Conservation (phyloP, 1,284 basidiomycete genomes). For the Ustilago curta region DNA sequence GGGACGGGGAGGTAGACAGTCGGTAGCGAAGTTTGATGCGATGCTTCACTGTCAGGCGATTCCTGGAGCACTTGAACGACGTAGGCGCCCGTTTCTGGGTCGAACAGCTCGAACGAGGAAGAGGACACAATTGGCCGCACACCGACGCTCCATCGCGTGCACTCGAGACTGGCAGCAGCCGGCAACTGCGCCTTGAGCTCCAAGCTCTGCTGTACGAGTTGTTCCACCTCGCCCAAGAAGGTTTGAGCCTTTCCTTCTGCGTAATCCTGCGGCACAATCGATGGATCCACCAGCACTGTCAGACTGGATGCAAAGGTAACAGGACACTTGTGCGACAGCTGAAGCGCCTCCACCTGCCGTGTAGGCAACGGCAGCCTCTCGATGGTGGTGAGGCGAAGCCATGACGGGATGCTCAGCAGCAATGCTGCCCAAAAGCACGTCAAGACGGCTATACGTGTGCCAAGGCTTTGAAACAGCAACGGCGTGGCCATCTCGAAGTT, state of each 20-base stretch:
- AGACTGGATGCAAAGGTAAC: slow-evolving; percentile 29
- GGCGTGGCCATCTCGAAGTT: slow-evolving; percentile 14
- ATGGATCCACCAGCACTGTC: slow-evolving; percentile 12
- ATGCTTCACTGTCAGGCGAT: background rate
- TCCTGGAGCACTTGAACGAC: slow-evolving; percentile 13
- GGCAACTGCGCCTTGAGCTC: slow-evolving; percentile 21
- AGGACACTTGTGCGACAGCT: slow-evolving; percentile 31
- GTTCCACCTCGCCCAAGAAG: slow-evolving; percentile 24
- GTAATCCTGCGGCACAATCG: slow-evolving; percentile 10
- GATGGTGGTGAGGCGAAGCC: slow-evolving; percentile 61
- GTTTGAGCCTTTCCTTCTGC: background rate
- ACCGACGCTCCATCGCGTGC: slow-evolving; percentile 34
- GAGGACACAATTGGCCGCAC: background rate
- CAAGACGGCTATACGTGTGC: slow-evolving; percentile 39
- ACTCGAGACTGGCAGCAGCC: slow-evolving; percentile 29
- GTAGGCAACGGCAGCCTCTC: slow-evolving; percentile 55
- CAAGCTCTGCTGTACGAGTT: slow-evolving; percentile 37
- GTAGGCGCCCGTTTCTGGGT: slow-evolving; percentile 21
- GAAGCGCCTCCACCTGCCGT: slow-evolving; percentile 29
- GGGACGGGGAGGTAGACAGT: slow-evolving; percentile 11
- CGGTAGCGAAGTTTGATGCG: slow-evolving; percentile 1
- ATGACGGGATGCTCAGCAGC: slow-evolving; percentile 51
- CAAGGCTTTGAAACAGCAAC: slow-evolving; percentile 44
- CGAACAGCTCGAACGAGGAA: background rate
- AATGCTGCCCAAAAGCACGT: slow-evolving; percentile 52